These are phyloP conservation scores for Exophiala viscosa DNA, from an alignment of 2,329 filamentous ascomycete species.

Conservation along the genomic window DNA sequence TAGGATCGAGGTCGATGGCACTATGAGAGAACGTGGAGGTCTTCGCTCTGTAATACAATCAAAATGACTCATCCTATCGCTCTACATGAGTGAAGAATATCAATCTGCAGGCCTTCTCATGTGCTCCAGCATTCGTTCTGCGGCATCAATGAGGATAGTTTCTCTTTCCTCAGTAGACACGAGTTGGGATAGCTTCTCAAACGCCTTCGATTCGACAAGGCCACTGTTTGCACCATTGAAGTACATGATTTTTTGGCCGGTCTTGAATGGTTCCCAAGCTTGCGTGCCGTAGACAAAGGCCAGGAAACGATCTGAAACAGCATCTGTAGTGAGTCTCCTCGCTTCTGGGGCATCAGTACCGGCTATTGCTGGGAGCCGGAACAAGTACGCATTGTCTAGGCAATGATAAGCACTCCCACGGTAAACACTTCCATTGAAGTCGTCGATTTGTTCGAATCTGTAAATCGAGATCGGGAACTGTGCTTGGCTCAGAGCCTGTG, in stretches of 20 bases:
- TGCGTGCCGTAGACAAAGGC: constrained; percentile 1
- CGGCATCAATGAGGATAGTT: too few relatives aligned
- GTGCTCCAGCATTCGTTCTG: too few relatives aligned
- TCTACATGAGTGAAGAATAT: too few relatives aligned
- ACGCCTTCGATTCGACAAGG: too few relatives aligned
- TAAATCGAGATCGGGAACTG: not conserved
- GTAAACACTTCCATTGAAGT: not conserved
- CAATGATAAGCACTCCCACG: constrained; percentile 3
- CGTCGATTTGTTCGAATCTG: constrained; percentile 7
- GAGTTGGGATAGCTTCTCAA: too few relatives aligned
- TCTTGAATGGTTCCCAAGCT: constrained; percentile 1
- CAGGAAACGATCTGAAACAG: not conserved
- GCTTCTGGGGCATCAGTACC: not conserved
- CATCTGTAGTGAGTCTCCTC: not conserved
- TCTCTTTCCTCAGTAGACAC: too few relatives aligned
- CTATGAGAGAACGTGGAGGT: too few relatives aligned
- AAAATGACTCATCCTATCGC: too few relatives aligned
- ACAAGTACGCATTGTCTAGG: constrained; percentile 3
- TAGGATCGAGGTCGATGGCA: too few relatives aligned
- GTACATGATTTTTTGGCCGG: not conserved
- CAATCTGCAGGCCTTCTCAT: too few relatives aligned
- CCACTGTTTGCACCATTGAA: constrained; percentile 1
- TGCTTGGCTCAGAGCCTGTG: not conserved
- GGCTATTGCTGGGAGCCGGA: constrained; percentile 1
- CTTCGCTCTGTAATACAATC: too few relatives aligned